phyloP scores from a whole-genome alignment of 176 grass and related monocot genomes.

The Cenchrus purpureus region DNA sequence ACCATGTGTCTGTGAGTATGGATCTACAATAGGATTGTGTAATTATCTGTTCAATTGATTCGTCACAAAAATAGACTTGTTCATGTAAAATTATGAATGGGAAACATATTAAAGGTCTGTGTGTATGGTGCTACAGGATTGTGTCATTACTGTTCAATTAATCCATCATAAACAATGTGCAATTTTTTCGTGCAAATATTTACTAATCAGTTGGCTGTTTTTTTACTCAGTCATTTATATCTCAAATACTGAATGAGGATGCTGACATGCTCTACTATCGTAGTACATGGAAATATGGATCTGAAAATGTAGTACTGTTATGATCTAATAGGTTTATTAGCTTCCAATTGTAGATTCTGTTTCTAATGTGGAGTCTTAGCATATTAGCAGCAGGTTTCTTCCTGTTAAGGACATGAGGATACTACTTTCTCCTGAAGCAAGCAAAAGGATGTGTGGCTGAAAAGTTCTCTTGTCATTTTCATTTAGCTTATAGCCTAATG shows the following conservation, averaged over 20 bases:
- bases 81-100: neutral
- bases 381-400: constrained; percentile 12
- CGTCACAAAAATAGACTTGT: neutral
- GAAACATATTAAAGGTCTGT: constrained; percentile 3
- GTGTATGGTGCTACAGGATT: neutral
- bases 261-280: neutral
- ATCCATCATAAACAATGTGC: neutral
- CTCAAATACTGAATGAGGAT: neutral
- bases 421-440: neutral
- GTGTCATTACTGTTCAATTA: neutral
- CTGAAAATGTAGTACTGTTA: neutral
- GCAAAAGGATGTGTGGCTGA: neutral
- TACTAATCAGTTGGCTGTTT: too few relatives aligned
- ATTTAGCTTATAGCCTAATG: neutral
- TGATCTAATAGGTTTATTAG: neutral
- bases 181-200: too few relatives aligned
- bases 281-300: neutral
- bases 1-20: neutral
- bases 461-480: neutral
- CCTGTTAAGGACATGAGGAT: neutral
- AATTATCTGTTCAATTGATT: neutral
- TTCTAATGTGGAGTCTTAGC: constrained; percentile 15
- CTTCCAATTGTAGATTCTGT: constrained; percentile 7
- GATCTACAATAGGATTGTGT: neutral
- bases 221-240: too few relatives aligned